Base-by-base conservation (phyloP, 2,329 filamentous ascomycete species). In the Anisogramma anomala region DNA sequence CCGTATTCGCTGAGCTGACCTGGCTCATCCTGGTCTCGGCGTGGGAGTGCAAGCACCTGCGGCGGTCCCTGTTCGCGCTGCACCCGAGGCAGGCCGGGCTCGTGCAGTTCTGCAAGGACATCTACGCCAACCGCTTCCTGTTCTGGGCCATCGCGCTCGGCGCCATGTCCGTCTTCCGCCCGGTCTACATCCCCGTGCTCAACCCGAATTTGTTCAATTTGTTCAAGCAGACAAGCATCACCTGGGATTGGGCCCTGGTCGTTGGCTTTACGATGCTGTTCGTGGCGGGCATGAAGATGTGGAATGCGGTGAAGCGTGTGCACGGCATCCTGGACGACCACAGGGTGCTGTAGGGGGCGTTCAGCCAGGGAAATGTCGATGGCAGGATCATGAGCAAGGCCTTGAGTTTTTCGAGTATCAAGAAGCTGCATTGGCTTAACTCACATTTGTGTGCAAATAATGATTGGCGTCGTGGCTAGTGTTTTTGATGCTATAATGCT, bases 11-110 rank as follows among this genome's bases (percentile, higher is more conserved):
- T 3, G 77, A 79, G 54, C 63, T 87, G 20, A 84, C 81, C 1
- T 86, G 79, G 77, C 68, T 79, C 40, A 80, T 84, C 26, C 70
- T 86, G 35, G 70, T 86, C 54, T 76, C 81, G 1, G 82, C 82
- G 2, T 87, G 82, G 82, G 81, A 86, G 62, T 82, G 84, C 63
- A 79, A 84, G 61, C 74, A 79, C 53, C 72, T 84, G 54, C 74
- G 78, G 5, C 76, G 79, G 11, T 82, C 77, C 33, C 71, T 86
- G 62, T 84, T 86, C 67, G 69, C 71, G 32, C 73, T 85, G 53
- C 66, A 77, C 52, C 69, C 72, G 1, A 64, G 69, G 19, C 64
- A 67, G 56, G 55, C 59, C 30, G 69, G 66, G 48, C 57, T 54
- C 28, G 71, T 76, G 55, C 66, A 72, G 20, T 56, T 79, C 35